phyloP scores from a whole-genome alignment of 768 basidiomycete genomes.

The Hypholoma sublateritium region DNA sequence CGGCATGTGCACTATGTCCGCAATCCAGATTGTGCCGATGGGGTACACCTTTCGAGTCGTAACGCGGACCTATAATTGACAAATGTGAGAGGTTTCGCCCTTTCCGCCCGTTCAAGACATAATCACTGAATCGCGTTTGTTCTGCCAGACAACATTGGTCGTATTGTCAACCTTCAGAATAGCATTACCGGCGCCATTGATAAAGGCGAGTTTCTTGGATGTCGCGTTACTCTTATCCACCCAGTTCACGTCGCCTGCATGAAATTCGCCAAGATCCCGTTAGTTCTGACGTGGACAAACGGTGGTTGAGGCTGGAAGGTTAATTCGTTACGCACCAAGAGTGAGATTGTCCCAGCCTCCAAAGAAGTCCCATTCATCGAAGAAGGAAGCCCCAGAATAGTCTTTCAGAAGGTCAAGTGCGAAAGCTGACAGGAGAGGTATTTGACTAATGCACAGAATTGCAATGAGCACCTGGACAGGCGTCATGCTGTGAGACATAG shows the following conservation, averaged over 20 bases:
- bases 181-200: slow-evolving; percentile 56
- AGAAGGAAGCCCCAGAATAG: slow-evolving; percentile 22
- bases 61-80: slow-evolving; percentile 35
- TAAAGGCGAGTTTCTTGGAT: slow-evolving; percentile 45
- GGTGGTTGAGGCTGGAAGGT: neutral
- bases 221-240: slow-evolving; percentile 39
- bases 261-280: neutral
- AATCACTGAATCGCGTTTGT: slow-evolving; percentile 57
- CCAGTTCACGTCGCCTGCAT: slow-evolving; percentile 54
- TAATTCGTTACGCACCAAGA: slow-evolving; percentile 29
- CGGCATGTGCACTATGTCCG: slow-evolving; percentile 47
- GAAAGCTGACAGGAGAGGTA: neutral
- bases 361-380: slow-evolving; percentile 31
- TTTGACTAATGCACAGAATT: neutral
- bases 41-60: slow-evolving; percentile 40
- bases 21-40: slow-evolving; percentile 40
- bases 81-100: neutral
- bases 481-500: no score
- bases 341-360: slow-evolving; percentile 47
- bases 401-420: slow-evolving; percentile 18
- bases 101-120: neutral
- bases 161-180: slow-evolving; percentile 76
- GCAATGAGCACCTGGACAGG: neutral
- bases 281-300: neutral
- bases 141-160: slow-evolving; percentile 44